phyloP scores from a whole-genome alignment of 441 rosid genomes.

The Erodium trifolium region DNA sequence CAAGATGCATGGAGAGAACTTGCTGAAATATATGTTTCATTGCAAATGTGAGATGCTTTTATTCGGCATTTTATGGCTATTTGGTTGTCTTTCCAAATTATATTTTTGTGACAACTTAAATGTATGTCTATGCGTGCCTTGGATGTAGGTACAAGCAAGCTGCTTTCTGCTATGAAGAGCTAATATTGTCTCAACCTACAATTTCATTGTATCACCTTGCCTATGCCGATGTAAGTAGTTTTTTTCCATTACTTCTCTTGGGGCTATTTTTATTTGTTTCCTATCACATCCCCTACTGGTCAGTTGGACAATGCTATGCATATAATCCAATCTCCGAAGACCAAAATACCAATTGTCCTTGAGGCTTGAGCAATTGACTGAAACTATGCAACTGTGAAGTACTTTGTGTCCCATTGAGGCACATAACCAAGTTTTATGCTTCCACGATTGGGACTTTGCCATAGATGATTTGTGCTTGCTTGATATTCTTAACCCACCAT shows the following conservation, averaged over 20 bases:
- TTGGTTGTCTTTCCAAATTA: constrained; percentile 2
- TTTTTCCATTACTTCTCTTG: not conserved
- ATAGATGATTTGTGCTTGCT: not conserved
- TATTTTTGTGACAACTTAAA: not conserved
- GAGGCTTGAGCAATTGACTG: too few species aligned
- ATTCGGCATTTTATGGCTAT: not conserved
- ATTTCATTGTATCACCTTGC: constrained; percentile 72
- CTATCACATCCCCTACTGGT: too few species aligned
- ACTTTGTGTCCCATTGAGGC: constrained; percentile 3
- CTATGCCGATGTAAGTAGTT: constrained; percentile 77
- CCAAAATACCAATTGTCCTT: too few species aligned
- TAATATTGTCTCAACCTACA: constrained; percentile 71
- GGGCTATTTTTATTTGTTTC: too few species aligned
- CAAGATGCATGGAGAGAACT: constrained; percentile 99
- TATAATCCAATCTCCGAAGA: too few species aligned
- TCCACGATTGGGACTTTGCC: not conserved
- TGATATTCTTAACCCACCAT: not conserved
- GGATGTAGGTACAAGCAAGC: constrained; percentile 92
- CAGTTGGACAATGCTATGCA: too few species aligned
- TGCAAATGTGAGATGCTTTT: constrained; percentile 70
- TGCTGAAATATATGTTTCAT: constrained; percentile 76
- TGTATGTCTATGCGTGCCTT: not conserved
- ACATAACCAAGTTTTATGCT: not conserved
- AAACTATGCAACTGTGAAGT: not conserved
- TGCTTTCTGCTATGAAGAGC: constrained; percentile 94